Evolutionary conservation across 2,329 filamentous ascomycete genomes (phyloP), one percentile per base, ranked within the genome.

Genomic region (Paramyrothecium roridum): DNA sequence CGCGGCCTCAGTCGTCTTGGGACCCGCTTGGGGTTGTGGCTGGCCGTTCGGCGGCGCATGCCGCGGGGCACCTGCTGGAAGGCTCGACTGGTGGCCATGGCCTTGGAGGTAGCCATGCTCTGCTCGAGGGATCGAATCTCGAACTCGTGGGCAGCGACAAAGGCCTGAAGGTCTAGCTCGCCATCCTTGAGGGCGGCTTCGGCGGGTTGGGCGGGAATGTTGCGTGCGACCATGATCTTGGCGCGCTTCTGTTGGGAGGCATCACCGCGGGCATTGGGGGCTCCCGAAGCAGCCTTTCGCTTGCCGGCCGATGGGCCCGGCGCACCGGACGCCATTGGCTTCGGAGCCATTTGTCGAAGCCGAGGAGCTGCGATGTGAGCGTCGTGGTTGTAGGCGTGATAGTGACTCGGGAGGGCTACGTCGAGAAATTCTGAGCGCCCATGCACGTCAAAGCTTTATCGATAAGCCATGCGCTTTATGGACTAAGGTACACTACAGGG

Each of bases 1-100:
- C 89, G 82, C 43, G 75, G 75, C 54, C 89, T 83, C 66, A 98
- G 74, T 59, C 91, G 79, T 67, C 87, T 88, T 2, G 95, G 95
- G 17, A 99, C 88, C 59, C 89, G 84, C 74, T 93, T 96, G 37
- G 90, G 89, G 80, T 99, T 97, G 74, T 99, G 95, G 70, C 92
- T 96, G 20, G 93, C 95, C 0, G 93, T 96, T 63, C 95, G 82
- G 60, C 95, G 81, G 61, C 95, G 81, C 81, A 99, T 76, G 51
- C 88, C 86, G 62, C 91, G 84, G 1, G 95, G 95, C 6, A 99
- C 89, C 63, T 91, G 85, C 71, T 99, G 95, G 67, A 98, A 98
- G 16, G 93, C 93, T 52, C 93, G 83, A 55, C 84, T 86, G 47
- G 83, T 77, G 53, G 78, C 75, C 43, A 77, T 75, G 6, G 74